These are phyloP conservation scores for Stephanodiscus triporus DNA, from an alignment of 108 stramenopile species.

Conservation along the genomic window DNA sequence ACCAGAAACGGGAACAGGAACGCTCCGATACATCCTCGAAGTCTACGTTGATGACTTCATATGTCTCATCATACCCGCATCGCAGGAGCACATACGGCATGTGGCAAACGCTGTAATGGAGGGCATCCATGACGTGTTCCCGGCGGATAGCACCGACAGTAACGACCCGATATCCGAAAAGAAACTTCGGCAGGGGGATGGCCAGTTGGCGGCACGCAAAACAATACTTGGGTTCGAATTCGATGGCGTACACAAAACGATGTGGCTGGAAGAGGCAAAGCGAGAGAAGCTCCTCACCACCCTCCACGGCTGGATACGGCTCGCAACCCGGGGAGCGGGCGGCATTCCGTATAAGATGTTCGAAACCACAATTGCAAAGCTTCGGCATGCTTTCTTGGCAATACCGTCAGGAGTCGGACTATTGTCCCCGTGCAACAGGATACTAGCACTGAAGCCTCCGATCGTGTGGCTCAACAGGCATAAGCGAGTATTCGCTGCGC, in stretches of 20 bases:
- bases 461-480: neutral
- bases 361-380: neutral
- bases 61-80: neutral
- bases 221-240: neutral
- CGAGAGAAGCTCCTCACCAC: neutral
- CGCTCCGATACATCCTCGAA: neutral
- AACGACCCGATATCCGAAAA: neutral
- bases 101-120: neutral
- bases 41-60: slow-evolving; percentile 1
- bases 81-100: neutral
- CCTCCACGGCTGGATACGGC: neutral
- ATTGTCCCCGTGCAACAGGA: neutral
- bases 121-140: slow-evolving; percentile 3
- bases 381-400: neutral
- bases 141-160: neutral
- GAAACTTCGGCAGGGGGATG: neutral
- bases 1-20: neutral
- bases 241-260: neutral
- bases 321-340: neutral
- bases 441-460: neutral
- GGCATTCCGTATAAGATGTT: neutral
- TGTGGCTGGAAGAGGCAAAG: neutral
- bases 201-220: neutral
- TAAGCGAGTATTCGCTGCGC: neutral
- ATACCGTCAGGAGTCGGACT: neutral